Conservation (phyloP, 345 rosid species). For the Nephelium lappaceum region DNA sequence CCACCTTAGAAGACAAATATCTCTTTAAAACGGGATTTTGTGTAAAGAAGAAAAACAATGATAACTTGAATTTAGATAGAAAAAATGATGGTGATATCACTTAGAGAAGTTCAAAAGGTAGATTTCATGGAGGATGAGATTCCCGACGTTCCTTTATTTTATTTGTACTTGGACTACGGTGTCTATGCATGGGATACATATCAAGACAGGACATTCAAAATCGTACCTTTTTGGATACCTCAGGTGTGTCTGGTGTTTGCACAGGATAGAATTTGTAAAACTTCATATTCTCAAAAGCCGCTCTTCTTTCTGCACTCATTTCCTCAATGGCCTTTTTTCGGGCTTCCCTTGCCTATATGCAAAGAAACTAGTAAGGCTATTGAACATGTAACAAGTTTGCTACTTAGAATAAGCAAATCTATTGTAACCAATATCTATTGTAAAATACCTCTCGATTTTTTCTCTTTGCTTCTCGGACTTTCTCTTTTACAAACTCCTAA, state of each 20-base stretch:
- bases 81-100: neutral
- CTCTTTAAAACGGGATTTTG: neutral
- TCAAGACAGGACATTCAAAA: neutral
- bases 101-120: neutral
- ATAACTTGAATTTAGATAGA: neutral
- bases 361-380: constrained; percentile 19
- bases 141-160: neutral
- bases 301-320: constrained; percentile 75
- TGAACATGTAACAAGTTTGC: neutral
- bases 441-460: constrained; percentile 74
- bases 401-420: neutral
- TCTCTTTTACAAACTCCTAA: constrained; percentile 81
- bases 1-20: neutral
- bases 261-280: constrained; percentile 96
- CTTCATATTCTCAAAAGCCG: constrained; percentile 67
- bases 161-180: too few species aligned
- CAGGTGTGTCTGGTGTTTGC: constrained; percentile 71
- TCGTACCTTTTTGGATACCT: constrained; percentile 68
- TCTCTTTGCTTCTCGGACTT: constrained; percentile 85
- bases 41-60: neutral
- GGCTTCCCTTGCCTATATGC: constrained; percentile 78
- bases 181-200: neutral
- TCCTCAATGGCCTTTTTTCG: constrained; percentile 76
- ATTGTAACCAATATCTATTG: constrained; percentile 1
- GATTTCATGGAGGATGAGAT: neutral